Evolutionary conservation across 2,329 filamentous ascomycete genomes (phyloP).

Genomic region (Fusarium sp.): DNA sequence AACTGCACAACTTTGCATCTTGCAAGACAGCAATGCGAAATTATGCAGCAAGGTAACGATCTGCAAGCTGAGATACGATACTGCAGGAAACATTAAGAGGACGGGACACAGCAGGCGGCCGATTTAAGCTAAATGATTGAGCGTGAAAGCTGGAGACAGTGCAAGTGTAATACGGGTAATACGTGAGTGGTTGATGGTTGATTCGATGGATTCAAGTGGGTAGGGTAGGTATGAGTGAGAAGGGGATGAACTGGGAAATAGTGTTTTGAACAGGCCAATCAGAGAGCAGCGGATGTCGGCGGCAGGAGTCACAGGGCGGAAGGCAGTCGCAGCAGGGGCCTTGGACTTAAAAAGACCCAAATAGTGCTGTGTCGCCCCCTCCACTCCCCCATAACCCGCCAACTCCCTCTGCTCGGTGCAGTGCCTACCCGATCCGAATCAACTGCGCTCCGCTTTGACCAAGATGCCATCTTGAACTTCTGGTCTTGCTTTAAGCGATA

Average conservation of each 20-base stretch:
- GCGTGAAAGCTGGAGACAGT: neutral
- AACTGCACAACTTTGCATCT: neutral
- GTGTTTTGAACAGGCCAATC: slow-evolving; percentile 36
- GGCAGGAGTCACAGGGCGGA: slow-evolving; percentile 40
- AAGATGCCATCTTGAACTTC: slow-evolving; percentile 9
- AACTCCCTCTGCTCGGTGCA: slow-evolving; percentile 41
- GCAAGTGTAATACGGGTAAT: slow-evolving; percentile 21
- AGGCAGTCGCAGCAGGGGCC: slow-evolving; percentile 42
- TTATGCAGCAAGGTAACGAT: neutral
- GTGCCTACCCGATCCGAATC: slow-evolving; percentile 12
- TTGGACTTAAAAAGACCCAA: slow-evolving; percentile 67
- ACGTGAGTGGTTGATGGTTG: slow-evolving; percentile 21
- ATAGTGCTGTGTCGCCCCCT: slow-evolving; percentile 63
- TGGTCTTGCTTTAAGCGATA: slow-evolving; percentile 12
- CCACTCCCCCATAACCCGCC: slow-evolving; percentile 51
- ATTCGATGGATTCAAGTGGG: slow-evolving; percentile 26
- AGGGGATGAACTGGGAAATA: slow-evolving; percentile 21
- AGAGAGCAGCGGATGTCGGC: slow-evolving; percentile 23
- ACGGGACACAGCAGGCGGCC: neutral
- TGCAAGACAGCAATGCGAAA: neutral
- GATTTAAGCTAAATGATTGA: neutral
- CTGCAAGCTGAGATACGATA: neutral
- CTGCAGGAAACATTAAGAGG: neutral
- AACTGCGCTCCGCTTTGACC: slow-evolving; percentile 14
- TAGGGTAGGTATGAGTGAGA: neutral